Evolutionary conservation across 2,329 filamentous ascomycete species (phyloP), one percentile per base, ranked within the genome.

Genomic region (Cladophialophora bantiana): DNA sequence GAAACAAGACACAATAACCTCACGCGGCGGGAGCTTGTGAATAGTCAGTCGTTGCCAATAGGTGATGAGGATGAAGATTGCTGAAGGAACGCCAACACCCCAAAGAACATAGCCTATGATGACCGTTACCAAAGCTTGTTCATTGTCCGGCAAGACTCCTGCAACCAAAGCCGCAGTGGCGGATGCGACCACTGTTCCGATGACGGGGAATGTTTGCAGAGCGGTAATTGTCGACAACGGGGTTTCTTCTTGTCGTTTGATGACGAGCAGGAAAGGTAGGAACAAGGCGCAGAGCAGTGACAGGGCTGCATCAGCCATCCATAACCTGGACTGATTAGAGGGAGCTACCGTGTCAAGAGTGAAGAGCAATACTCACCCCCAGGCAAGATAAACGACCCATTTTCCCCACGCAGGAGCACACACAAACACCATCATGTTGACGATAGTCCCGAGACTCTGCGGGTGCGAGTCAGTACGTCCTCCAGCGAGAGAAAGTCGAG

Each of bases 1-100:
- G 73, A 91, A 91, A 1, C 88, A 85, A 2, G 85, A 89, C 6
- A 90, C 88, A 53, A 91, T 88, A 60, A 89, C 85, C 67, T 89
- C 88, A 68, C 85, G 84, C 0, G 88, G 85, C 0, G 89, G 90
- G 18, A 92, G 80, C 40, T 88, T 87, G 77, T 91, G 85, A 3
- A 91, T 76, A 2, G 85, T 87, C 36, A 92, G 80, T 13, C 89
- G 86, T 64, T 89, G 86, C 70, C 90, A 89, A 77, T 92, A 92
- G 55, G 91, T 84, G 7, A 85, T 86, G 54, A 91, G 81, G 9
- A 90, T 84, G 70, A 86, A 85, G 75, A 89, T 81, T 0, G 88
- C 85, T 53, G 91, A 77, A 0, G 85, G 84, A 9, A 68, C 34
- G 35, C 65, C 62, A 3, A 89, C 85, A 0, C 89, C 89, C 88